These are phyloP conservation scores for Fomes fomentarius DNA, from an alignment of 1,284 basidiomycete species.

Conservation along the genomic window DNA sequence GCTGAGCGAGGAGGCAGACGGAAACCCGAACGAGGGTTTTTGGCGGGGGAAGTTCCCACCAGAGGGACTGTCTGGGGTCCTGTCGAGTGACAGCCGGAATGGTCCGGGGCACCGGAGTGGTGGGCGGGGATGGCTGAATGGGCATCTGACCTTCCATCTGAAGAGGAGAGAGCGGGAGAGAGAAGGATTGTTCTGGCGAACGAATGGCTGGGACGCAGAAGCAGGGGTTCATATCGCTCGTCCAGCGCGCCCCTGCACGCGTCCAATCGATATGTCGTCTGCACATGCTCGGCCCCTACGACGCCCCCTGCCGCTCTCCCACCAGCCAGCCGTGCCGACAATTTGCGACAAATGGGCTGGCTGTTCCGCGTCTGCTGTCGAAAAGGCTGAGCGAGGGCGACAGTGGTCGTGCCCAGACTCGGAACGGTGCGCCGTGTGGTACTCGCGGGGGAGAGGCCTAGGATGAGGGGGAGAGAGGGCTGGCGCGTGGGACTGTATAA, in stretches of 20 bases:
- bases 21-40: neutral
- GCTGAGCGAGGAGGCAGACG: neutral
- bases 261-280: conserved; percentile 8
- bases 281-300: conserved; percentile 14
- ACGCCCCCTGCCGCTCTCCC: conserved; percentile 5
- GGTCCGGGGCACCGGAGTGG: neutral
- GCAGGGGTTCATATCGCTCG: conserved; percentile 2
- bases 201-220: neutral
- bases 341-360: conserved; percentile 4
- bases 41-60: neutral
- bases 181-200: neutral
- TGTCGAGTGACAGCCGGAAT: neutral
- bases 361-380: too few species aligned
- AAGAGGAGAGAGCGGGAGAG: neutral
- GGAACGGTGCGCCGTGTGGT: too few species aligned
- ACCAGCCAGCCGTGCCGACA: conserved; percentile 2
- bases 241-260: conserved; percentile 2
- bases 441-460: too few species aligned
- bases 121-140: neutral
- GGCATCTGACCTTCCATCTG: conserved; percentile 9
- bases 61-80: conserved; percentile 12
- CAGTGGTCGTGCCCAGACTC: too few species aligned
- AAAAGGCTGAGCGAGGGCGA: too few species aligned
- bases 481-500: too few species aligned
- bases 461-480: too few species aligned